phyloP scores from a whole-genome alignment of 2,329 filamentous ascomycete genomes.

The Myriosclerotinia scirpicola region DNA sequence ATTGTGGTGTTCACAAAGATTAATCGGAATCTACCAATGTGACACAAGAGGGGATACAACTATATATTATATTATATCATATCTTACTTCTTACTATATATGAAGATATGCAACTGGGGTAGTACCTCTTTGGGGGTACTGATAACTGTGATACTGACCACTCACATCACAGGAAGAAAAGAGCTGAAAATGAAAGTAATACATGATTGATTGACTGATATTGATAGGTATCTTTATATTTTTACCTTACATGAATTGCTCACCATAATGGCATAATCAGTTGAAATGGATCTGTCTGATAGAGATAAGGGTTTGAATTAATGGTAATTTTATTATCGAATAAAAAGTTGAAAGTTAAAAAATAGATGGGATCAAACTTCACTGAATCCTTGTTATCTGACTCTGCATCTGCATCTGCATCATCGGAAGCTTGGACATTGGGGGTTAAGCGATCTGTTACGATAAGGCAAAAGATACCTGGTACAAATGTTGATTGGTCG shows the following conservation, averaged over 20 bases:
- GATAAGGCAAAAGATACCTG: background rate
- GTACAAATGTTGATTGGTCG: background rate
- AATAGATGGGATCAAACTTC: constrained; percentile 11
- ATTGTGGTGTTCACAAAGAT: background rate
- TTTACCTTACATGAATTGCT: background rate
- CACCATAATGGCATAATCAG: background rate
- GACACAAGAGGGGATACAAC: constrained; percentile 2
- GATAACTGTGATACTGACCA: constrained; percentile 14
- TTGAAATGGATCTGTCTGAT: background rate
- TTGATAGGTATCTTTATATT: background rate
- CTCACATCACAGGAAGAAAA: background rate
- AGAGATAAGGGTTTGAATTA: no score
- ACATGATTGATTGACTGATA: background rate
- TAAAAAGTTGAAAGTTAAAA: background rate
- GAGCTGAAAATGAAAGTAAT: background rate
- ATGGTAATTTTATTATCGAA: constrained; percentile 21
- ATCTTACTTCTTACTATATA: constrained; percentile 13
- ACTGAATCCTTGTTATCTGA: background rate
- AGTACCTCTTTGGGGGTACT: background rate
- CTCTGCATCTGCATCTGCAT: constrained; percentile 2
- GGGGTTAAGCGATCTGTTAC: constrained; percentile 18
- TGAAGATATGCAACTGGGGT: constrained; percentile 3
- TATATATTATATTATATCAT: constrained; percentile 14
- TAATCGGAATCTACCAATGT: background rate
- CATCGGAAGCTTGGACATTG: constrained; percentile 16